Percentiles rank a stretch among this genome's conserved stretches.
phyloP scores from a whole-genome alignment of 495 filamentous ascomycete genomes.

The Penicillium crystallinum region DNA sequence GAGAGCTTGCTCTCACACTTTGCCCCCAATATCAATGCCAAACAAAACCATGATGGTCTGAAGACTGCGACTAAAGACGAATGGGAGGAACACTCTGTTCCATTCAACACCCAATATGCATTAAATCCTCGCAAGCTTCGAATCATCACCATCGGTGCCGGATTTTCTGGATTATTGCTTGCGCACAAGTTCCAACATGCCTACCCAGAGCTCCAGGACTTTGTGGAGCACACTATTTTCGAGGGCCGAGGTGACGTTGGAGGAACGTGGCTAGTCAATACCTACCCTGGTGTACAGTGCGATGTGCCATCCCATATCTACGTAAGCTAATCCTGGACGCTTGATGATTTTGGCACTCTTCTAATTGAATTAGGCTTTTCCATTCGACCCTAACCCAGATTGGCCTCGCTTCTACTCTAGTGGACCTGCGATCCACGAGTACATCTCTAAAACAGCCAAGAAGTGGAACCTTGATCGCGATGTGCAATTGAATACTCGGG shows the following conservation, averaged over 20 bases:
- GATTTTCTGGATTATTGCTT: constrained; percentile 46
- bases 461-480: constrained; percentile 52
- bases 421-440: constrained; percentile 54
- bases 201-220: constrained; percentile 34
- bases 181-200: constrained; percentile 33
- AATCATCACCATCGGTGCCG: constrained; percentile 47
- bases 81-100: constrained; percentile 3
- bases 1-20: not conserved
- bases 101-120: constrained; percentile 14
- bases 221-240: constrained; percentile 43
- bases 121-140: constrained; percentile 22
- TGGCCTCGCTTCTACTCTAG: constrained; percentile 55
- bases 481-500: constrained; percentile 38
- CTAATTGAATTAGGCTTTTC: constrained; percentile 18
- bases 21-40: not conserved
- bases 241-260: constrained; percentile 45
- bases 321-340: not conserved
- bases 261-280: constrained; percentile 49
- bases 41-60: not conserved
- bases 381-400: constrained; percentile 54
- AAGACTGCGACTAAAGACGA: not conserved
- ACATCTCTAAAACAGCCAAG: constrained; percentile 45
- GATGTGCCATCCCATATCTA: constrained; percentile 57
- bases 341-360: not conserved
- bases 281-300: constrained; percentile 49